A percentile compares a stretch with the other conserved stretches of the same genome.
Evolutionary conservation across 768 basidiomycete species (phyloP).

Genomic region (Tephrocybe sp.): DNA sequence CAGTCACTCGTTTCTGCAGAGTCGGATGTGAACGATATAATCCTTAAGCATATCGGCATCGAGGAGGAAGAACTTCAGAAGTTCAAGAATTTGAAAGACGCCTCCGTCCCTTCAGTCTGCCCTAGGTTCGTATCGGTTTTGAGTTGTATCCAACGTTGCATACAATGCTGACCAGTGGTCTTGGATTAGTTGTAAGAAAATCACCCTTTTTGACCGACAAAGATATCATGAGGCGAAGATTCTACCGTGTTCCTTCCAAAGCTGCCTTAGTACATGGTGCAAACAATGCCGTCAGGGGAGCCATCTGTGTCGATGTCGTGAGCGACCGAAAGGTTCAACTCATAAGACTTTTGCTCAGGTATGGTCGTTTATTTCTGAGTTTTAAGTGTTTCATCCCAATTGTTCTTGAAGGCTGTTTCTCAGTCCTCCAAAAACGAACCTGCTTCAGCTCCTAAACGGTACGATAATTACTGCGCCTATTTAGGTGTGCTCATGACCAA

Average conservation of each 20-base stretch:
- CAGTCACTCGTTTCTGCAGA: no score
- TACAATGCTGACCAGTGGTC: not conserved
- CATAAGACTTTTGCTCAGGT: constrained; percentile 56
- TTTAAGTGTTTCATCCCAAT: no score
- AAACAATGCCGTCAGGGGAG: constrained; percentile 53
- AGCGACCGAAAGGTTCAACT: constrained; percentile 52
- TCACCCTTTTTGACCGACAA: constrained; percentile 47
- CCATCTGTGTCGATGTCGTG: constrained; percentile 51
- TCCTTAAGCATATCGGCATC: constrained; percentile 44
- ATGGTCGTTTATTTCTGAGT: no score
- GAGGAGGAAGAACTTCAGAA: constrained; percentile 38
- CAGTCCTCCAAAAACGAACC: no score
- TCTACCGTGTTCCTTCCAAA: constrained; percentile 46
- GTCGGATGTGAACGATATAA: constrained; percentile 32
- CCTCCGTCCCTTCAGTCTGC: constrained; percentile 43
- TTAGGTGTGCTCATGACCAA: no score
- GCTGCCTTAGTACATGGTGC: constrained; percentile 60
- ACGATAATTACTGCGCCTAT: no score
- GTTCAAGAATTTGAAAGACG: constrained; percentile 47
- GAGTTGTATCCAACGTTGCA: not conserved
- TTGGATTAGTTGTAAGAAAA: constrained; percentile 45
- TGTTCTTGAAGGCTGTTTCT: no score
- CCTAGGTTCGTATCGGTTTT: constrained; percentile 28
- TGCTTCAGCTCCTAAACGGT: no score
- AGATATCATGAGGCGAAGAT: constrained; percentile 42